Percentiles rank a stretch among this genome's conserved stretches.
phyloP scores from a whole-genome alignment of 2,329 filamentous ascomycete genomes.

The Mariannaea elegans region DNA sequence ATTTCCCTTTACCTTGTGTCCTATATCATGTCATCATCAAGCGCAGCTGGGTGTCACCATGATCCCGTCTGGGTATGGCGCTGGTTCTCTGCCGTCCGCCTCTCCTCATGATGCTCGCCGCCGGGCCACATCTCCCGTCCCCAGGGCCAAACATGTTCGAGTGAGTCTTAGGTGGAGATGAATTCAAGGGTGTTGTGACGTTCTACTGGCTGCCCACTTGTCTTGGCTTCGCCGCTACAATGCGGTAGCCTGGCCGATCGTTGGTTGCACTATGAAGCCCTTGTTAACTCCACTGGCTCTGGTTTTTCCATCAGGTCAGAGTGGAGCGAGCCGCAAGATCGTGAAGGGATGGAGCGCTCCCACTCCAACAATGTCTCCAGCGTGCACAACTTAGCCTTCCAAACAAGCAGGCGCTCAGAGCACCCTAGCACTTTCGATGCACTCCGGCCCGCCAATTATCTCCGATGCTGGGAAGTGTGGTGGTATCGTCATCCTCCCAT shows the following conservation, averaged over 20 bases:
- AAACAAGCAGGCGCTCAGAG: constrained; percentile 1
- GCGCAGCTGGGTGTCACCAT: constrained; percentile 14
- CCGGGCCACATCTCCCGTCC: constrained; percentile 1
- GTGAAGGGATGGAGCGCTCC: background rate
- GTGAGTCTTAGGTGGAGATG: constrained; percentile 17
- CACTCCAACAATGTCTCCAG: background rate
- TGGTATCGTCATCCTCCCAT: constrained; percentile 6
- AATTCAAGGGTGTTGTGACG: constrained; percentile 10
- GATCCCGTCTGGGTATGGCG: constrained; percentile 25
- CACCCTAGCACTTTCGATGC: constrained; percentile 16
- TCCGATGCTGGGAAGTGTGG: constrained; percentile 14
- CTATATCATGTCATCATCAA: constrained; percentile 14
- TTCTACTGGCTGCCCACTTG: constrained; percentile 21
- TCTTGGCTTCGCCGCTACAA: constrained; percentile 40
- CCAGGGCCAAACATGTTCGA: constrained; percentile 1
- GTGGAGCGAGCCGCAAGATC: background rate
- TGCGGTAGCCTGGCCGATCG: constrained; percentile 38
- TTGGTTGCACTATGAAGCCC: constrained; percentile 25
- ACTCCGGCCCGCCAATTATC: constrained; percentile 25
- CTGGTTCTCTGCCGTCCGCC: constrained; percentile 19
- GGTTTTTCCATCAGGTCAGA: constrained; percentile 13
- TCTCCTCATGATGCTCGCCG: constrained; percentile 1
- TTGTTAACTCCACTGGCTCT: constrained; percentile 19
- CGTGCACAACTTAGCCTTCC: constrained; percentile 1
- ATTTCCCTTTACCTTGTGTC: constrained; percentile 1